These are phyloP conservation scores for Botryotinia calthae DNA, from an alignment of 2,329 filamentous ascomycete genomes.

Conservation along the genomic window DNA sequence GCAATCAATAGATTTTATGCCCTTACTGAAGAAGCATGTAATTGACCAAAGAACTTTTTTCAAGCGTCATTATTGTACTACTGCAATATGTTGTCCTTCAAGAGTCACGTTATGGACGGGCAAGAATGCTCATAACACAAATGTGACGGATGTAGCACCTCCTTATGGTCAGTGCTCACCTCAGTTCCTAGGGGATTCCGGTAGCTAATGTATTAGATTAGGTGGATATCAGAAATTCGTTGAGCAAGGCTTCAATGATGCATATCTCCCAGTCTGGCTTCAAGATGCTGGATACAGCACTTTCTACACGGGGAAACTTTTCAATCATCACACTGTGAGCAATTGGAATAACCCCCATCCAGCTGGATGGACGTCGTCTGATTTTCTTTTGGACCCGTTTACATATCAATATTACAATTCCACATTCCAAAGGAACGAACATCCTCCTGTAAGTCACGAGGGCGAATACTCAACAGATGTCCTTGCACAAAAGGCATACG, in stretches of 20 bases:
- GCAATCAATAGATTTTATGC: constrained; percentile 57
- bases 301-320: constrained; percentile 70
- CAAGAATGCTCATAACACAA: constrained; percentile 61
- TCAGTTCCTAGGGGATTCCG: constrained; percentile 24
- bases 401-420: constrained; percentile 68
- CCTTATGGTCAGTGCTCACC: constrained; percentile 47
- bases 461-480: constrained; percentile 53
- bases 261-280: constrained; percentile 70
- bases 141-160: constrained; percentile 50
- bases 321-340: constrained; percentile 59
- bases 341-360: constrained; percentile 61
- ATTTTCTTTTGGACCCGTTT: constrained; percentile 61
- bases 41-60: constrained; percentile 55
- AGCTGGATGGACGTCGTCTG: constrained; percentile 57
- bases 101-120: constrained; percentile 61
- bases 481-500: constrained; percentile 56
- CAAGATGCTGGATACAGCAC: constrained; percentile 66
- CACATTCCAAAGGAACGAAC: constrained; percentile 59
- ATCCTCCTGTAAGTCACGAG: constrained; percentile 53
- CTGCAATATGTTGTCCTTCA: constrained; percentile 61
- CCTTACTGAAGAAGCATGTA: constrained; percentile 53
- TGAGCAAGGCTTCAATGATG: constrained; percentile 60
- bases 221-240: constrained; percentile 66
- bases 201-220: constrained; percentile 23
- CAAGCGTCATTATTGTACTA: constrained; percentile 58